Evolutionary conservation across 345 rosid species (phyloP), one percentile per base, ranked within the genome.

Genomic region (Viola odorata): DNA sequence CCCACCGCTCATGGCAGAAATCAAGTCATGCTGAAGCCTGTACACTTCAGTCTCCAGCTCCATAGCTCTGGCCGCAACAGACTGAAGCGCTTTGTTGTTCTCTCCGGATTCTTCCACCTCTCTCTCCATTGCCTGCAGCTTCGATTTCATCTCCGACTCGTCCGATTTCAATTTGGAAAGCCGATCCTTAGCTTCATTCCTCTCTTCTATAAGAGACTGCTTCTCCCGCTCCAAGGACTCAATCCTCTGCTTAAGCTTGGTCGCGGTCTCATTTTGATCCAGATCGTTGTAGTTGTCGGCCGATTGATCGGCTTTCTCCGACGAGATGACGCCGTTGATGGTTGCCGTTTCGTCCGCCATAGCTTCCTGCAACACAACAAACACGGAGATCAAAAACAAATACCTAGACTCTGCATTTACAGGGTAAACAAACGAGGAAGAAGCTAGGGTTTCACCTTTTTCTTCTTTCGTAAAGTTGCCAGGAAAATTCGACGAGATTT

Each of bases 1-100:
- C 0, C 67, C 80, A 0, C 73, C 89, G 9, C 49, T 75, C 80
- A 80, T 76, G 1, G 85, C 74, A 9, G 52, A 62, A n/a, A 78
- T 66, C 69, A 85, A 60, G 58, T 91, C 92, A 1, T 86, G 87
- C 55, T 85, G 95, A 36, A 85, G 83, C 80, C 81, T 76, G 1
- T 79, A 50, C 13, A 77, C 84, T 63, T 84, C 88, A 0, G 72
- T 77, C 55, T 92, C 97, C 36, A 89, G 80, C 63, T 84, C 87
- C n/a, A 50, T 75, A 9, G 91, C 87, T 66, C 95, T 76, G 4
- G 68, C 55, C 3, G 81, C 66, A 0, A 89, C 62, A 0, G 84
- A 59, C 7, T 87, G 85, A 0, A 89, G 53, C 16, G 71, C 73
- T 66, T 44, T 79, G 71, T 74, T 79, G 14, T 79, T 84, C 45